Evolutionary conservation across 1,284 basidiomycete genomes (phyloP).

Genomic region (Fomitopsis betulina): DNA sequence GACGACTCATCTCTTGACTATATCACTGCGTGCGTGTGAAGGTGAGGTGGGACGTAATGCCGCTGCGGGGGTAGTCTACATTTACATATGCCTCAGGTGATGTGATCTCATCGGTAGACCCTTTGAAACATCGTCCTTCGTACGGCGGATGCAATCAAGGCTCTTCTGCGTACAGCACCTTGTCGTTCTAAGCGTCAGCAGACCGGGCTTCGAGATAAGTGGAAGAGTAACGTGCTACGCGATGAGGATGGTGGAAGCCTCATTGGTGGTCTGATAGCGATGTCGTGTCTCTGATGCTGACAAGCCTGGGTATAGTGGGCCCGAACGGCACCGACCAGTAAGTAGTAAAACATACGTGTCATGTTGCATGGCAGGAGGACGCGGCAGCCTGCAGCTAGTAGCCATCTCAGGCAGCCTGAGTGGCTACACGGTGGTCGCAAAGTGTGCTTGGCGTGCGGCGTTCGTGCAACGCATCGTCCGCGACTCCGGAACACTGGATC

Average conservation of each 20-base stretch:
- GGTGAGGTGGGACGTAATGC: not conserved
- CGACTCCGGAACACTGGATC: not conserved
- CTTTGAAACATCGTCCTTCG: not conserved
- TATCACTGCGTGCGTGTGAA: not conserved
- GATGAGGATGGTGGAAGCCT: not conserved
- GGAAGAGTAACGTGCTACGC: not conserved
- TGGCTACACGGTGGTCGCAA: not conserved
- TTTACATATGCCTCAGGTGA: not conserved
- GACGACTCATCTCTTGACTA: not conserved
- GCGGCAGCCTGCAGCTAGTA: not conserved
- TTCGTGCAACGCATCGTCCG: not conserved
- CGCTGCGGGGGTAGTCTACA: not conserved
- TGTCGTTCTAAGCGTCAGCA: not conserved
- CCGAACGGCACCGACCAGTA: not conserved
- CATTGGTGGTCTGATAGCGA: not conserved
- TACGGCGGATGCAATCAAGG: not conserved
- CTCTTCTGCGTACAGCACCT: not conserved
- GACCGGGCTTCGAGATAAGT: conserved; percentile 4
- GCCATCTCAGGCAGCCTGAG: too few relatives aligned
- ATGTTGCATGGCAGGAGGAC: not conserved
- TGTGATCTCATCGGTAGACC: not conserved
- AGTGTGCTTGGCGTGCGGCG: not conserved
- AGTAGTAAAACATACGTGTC: not conserved
- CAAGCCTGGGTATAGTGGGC: not conserved
- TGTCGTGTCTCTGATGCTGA: not conserved